These are phyloP conservation scores for Syncephalastrum monosporum DNA, from an alignment of 371 early-diverging fungal genomes.

Conservation along the genomic window DNA sequence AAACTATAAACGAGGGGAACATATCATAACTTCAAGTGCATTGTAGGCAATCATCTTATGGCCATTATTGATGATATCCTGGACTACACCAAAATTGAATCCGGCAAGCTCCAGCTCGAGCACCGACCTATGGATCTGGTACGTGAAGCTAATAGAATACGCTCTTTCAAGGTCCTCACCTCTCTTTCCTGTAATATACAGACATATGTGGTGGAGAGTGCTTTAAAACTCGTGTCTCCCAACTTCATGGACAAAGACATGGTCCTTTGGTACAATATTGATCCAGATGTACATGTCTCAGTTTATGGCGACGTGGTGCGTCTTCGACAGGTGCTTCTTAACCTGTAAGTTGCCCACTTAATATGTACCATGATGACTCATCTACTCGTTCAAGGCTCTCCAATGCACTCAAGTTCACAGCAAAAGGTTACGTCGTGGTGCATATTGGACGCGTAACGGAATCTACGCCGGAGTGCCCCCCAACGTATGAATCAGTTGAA, in stretches of 20 bases:
- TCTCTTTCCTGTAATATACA: neutral
- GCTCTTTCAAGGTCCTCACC: neutral
- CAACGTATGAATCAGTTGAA: too few relatives aligned
- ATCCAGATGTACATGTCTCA: slow-evolving; percentile 19
- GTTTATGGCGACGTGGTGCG: slow-evolving; percentile 53
- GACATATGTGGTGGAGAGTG: slow-evolving; percentile 42
- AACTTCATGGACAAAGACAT: slow-evolving; percentile 27
- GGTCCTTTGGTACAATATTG: slow-evolving; percentile 19
- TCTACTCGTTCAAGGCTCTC: slow-evolving; percentile 11
- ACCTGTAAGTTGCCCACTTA: slow-evolving; percentile 23
- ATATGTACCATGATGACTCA: neutral
- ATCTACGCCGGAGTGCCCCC: too few relatives aligned
- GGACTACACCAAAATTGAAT: slow-evolving; percentile 61
- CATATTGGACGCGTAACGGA: neutral
- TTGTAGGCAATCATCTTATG: slow-evolving; percentile 38
- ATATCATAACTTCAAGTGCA: neutral
- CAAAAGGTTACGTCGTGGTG: slow-evolving; percentile 11
- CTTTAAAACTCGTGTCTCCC: slow-evolving; percentile 34
- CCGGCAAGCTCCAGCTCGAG: slow-evolving; percentile 49
- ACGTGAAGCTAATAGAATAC: neutral
- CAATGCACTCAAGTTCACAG: slow-evolving; percentile 21
- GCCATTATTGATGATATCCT: slow-evolving; percentile 58
- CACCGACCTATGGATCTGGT: slow-evolving; percentile 36
- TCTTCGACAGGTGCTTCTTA: slow-evolving; percentile 51
- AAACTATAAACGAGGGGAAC: neutral